Conservation (phyloP, 2,329 filamentous ascomycete genomes). For the Thelonectria olida region DNA sequence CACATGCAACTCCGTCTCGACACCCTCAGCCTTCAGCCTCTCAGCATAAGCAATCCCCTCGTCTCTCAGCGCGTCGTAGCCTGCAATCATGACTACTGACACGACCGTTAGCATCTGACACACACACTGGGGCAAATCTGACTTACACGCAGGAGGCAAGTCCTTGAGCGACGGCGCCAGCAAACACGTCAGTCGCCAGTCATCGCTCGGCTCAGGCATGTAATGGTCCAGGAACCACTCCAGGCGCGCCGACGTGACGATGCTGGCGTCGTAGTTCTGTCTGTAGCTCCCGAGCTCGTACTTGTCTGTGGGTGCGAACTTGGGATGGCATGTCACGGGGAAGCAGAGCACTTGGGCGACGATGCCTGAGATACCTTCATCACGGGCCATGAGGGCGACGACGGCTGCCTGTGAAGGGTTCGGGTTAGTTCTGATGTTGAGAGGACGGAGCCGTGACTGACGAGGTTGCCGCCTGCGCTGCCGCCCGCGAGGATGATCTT, state of each 20-base stretch:
- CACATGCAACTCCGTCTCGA: constrained; percentile 43
- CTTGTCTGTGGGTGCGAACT: constrained; percentile 43
- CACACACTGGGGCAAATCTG: not conserved
- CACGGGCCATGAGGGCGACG: constrained; percentile 43
- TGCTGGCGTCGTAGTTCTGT: constrained; percentile 44
- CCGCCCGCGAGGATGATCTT: constrained; percentile 48
- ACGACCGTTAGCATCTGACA: not conserved
- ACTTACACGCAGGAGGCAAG: constrained; percentile 47
- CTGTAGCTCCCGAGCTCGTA: constrained; percentile 48
- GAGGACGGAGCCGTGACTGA: constrained; percentile 23
- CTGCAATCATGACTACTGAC: constrained; percentile 47
- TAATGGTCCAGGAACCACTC: constrained; percentile 49
- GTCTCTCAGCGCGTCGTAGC: constrained; percentile 48
- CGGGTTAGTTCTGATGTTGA: not conserved
- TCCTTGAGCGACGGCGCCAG: constrained; percentile 42
- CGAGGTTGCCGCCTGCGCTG: constrained; percentile 48
- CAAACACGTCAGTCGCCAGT: constrained; percentile 44
- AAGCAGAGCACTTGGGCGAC: constrained; percentile 47
- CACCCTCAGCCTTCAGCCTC: constrained; percentile 44
- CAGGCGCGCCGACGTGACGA: constrained; percentile 41
- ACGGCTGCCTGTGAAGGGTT: constrained; percentile 35
- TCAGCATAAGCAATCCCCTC: constrained; percentile 51
- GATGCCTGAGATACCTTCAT: constrained; percentile 44
- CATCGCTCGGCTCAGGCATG: constrained; percentile 35
- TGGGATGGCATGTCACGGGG: constrained; percentile 48